Base-by-base conservation (phyloP, 306 rosid species). In the Bauhinia variegata region DNA sequence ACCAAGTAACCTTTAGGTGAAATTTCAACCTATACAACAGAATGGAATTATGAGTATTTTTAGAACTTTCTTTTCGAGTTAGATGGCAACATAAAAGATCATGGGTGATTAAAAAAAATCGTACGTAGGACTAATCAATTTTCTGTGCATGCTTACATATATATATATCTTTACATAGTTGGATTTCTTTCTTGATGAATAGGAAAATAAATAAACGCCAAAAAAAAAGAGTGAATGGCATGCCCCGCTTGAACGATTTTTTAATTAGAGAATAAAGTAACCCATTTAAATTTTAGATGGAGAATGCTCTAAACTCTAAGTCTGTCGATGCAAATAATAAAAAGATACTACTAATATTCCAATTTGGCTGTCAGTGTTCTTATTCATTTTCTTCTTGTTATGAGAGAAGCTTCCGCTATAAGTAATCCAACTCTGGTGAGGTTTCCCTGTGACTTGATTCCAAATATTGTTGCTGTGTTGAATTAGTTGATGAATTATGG, bases 151-250 rank as follows among this genome's bases (percentile, higher is more conserved):
- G 50, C 54, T 44, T 68, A 44, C 47, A 14, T 14, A 34, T 36
- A 60, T 30, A 34, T 44, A 62, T 76, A 58, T 44, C 36, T 41
- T 13, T 36, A 42, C 13, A 39, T 31, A 48, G 30, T 65, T 28
- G 49, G 47, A 37, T 57, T 13, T 23, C 3, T 36, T 36, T 36
- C 41, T 36, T 36, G 9, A 36, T 36, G 0, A 8, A 36, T 36
- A 8, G 6, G 5, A 50, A 50, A 8, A 37, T 37, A 10, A 8
- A 10, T 8, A 42, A 10, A 2, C 11, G n/a, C 13, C 48, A 11
- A 11, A 42, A 15, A 10, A 42, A 10, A 42, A 42, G 0, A 11
- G 48, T 3, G 48, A 12, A 8, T 42, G 48, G 2, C 14, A 42
- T 9, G 11, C 15, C 48, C 11, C 10, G 42, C 14, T 42, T 42